Conservation (phyloP, 495 filamentous ascomycete genomes). For the Oidiodendron maius region DNA sequence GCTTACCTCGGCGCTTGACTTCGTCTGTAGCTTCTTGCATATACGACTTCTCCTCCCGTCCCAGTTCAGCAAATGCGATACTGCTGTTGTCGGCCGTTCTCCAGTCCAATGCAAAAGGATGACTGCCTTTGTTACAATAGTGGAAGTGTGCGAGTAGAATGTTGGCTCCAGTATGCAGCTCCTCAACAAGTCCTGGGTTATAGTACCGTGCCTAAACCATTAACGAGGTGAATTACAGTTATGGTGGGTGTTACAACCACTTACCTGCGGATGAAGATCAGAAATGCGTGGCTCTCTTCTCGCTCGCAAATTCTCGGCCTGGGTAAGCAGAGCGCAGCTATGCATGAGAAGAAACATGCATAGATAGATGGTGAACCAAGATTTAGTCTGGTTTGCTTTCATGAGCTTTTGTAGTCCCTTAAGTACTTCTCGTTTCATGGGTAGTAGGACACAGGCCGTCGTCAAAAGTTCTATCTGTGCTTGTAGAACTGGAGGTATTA, state of each 20-base stretch:
- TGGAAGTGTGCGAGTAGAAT: conserved; percentile 53
- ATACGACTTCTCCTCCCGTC: not conserved
- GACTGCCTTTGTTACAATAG: conserved; percentile 47
- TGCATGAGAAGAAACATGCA: conserved; percentile 52
- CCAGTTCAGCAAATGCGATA: not conserved
- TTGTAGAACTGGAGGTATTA: conserved; percentile 53
- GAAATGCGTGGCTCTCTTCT: conserved; percentile 32
- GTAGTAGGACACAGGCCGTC: conserved; percentile 33
- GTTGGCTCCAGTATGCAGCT: conserved; percentile 48
- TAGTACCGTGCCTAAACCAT: not conserved
- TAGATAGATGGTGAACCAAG: conserved; percentile 54
- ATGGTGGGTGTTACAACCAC: too few species aligned
- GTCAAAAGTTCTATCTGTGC: conserved; percentile 46
- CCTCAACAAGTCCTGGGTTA: conserved; percentile 27
- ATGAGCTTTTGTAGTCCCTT: conserved; percentile 50
- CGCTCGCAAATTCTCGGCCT: conserved; percentile 49
- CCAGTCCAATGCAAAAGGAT: conserved; percentile 12
- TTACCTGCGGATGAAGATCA: not conserved
- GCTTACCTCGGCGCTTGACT: not conserved
- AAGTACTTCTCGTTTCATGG: conserved; percentile 44
- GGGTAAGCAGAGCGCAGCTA: conserved; percentile 50
- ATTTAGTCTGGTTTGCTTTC: conserved; percentile 41
- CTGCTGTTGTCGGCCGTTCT: not conserved
- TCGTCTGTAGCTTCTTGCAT: not conserved
- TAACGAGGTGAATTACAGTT: too few species aligned